Base-by-base conservation (phyloP, 2,329 filamentous ascomycete genomes). In the Alternaria solani region DNA sequence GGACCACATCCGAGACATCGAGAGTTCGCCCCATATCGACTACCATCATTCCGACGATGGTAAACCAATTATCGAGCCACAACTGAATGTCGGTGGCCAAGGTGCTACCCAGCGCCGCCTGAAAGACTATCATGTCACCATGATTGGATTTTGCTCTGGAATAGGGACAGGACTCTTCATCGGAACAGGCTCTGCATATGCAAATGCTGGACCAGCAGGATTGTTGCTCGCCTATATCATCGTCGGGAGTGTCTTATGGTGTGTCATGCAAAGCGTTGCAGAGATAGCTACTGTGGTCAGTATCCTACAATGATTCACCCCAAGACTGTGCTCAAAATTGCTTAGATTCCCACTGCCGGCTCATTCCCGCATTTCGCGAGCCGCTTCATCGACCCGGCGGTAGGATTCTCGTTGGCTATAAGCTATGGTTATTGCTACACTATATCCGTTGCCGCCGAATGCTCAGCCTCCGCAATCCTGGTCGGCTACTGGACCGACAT, bases 331-430 rank as follows among this genome's bases (percentile, higher is more conserved):
- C 46, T 49, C 16, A 49, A 14, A 4, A 16, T 26, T 8, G 4
- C 1, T 0, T 20, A 49, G 66, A 66, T 69, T 6, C 64, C 64
- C 8, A 69, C 63, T 38, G 83, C 82, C 48, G 87, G 87, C 55
- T 85, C 84, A 3, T 89, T 88, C 68, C 84, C 89, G 63, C 86
- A 87, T 60, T 82, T 88, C 62, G 86, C 86, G 2, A 86, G 86
- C 32, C 81, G 86, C 63, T 89, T 86, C 83, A 85, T 86, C 11
- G 87, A 89, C 72, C 86, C 88, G 16, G 82, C 87, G 4, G 81
- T 88, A 16, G 87, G 87, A 14, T 88, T 89, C 67, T 82, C 81
- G 58, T 73, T 79, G 18, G 68, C 65, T 26, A 63, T 67, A 2
- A 83, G 81, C 54, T 79, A 83, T 60, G 82, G 82, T 34, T 77